phyloP scores from a whole-genome alignment of 257 asterid genomes.

The Dorcoceras hygrometricum region DNA sequence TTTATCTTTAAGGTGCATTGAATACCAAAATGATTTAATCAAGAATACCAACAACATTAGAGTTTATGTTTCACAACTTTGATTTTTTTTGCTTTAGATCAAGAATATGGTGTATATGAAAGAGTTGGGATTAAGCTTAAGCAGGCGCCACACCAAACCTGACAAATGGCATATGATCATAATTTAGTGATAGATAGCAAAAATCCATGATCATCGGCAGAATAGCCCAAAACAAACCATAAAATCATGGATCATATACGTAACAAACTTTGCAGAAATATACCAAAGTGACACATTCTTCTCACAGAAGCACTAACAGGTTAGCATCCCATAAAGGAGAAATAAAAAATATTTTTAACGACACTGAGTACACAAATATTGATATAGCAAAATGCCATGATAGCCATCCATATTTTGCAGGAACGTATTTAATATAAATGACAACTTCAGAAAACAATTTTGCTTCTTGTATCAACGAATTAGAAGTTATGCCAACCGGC shows the following conservation, averaged over 20 bases:
- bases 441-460: no score
- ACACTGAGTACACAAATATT: not conserved
- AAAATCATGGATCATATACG: not conserved
- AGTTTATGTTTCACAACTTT: no score
- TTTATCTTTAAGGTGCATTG: not conserved
- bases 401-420: not conserved
- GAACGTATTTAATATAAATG: no score
- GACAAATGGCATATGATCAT: not conserved
- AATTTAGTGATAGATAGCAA: not conserved
- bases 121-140: not conserved
- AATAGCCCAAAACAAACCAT: not conserved
- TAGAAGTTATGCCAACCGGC: no score
- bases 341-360: no score
- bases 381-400: no score
- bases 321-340: not conserved
- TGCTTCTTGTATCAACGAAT: no score
- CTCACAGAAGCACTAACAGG: not conserved
- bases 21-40: not conserved
- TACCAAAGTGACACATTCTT: not conserved
- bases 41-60: no score
- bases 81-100: no score
- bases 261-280: not conserved
- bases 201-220: not conserved
- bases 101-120: not conserved
- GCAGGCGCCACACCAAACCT: not conserved